These are phyloP conservation scores for Auricularia sp. DNA, from an alignment of 768 basidiomycete genomes.

Conservation along the genomic window DNA sequence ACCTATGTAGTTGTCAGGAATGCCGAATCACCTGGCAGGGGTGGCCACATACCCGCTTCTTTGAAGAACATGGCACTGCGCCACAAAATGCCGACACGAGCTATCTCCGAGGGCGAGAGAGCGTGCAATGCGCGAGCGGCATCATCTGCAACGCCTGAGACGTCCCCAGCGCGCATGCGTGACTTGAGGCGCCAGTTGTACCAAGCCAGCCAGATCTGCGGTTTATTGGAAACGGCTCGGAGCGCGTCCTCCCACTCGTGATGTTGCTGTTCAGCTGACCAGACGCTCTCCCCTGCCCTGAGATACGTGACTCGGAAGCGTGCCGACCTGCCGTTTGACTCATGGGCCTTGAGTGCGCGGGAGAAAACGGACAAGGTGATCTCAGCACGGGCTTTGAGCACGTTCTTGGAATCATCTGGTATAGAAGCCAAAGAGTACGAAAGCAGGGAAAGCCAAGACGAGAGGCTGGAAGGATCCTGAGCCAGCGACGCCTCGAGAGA, in stretches of 20 bases:
- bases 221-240: conserved; percentile 35
- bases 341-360: conserved; percentile 51
- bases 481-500: conserved; percentile 46
- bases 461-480: conserved; percentile 40
- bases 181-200: conserved; percentile 61
- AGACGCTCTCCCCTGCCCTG: conserved; percentile 62
- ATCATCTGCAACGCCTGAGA: conserved; percentile 46
- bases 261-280: conserved; percentile 44
- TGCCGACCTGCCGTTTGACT: conserved; percentile 39
- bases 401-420: conserved; percentile 57
- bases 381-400: conserved; percentile 57
- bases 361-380: conserved; percentile 57
- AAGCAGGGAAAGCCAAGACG: conserved; percentile 56
- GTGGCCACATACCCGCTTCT: conserved; percentile 49
- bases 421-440: conserved; percentile 53
- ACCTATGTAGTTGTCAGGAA: conserved; percentile 31
- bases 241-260: conserved; percentile 67
- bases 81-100: conserved; percentile 59
- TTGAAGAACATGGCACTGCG: conserved; percentile 51
- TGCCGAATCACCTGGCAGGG: not conserved
- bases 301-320: conserved; percentile 54
- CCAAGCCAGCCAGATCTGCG: conserved; percentile 66
- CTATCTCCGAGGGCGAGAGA: conserved; percentile 35
- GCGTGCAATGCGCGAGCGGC: conserved; percentile 37
- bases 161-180: conserved; percentile 26